Conservation (phyloP, 1,139 yeast species). For the Lodderomyces metapsilosis region DNA sequence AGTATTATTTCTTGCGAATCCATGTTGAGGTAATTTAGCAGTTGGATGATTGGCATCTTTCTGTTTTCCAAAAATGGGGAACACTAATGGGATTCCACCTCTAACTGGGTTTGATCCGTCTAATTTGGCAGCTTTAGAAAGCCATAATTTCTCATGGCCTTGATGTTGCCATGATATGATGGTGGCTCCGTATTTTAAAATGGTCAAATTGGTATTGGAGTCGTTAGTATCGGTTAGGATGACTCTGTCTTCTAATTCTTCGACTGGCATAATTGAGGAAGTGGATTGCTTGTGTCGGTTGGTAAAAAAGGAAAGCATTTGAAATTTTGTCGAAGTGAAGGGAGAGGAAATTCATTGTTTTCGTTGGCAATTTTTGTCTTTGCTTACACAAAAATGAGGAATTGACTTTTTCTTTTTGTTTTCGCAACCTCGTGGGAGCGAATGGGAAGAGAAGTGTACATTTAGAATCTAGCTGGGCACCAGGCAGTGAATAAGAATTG, state of each 20-base stretch:
- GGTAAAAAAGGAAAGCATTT: too few species aligned
- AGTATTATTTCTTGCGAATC: conserved; percentile 82
- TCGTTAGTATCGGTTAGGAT: conserved; percentile 56
- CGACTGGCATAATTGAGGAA: conserved; percentile 51
- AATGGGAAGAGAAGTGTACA: too few species aligned
- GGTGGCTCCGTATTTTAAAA: conserved; percentile 87
- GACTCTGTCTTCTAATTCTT: conserved; percentile 65
- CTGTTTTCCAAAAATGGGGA: conserved; percentile 88
- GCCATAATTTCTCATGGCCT: conserved; percentile 66
- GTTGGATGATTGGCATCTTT: conserved; percentile 39
- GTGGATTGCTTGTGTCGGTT: neutral
- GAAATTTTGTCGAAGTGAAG: too few species aligned
- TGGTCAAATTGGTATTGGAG: conserved; percentile 54
- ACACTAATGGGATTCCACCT: conserved; percentile 95
- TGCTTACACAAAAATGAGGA: too few species aligned
- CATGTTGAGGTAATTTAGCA: conserved; percentile 80
- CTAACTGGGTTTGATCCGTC: conserved; percentile 93
- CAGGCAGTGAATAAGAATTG: too few species aligned
- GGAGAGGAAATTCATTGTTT: too few species aligned
- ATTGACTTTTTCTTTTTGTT: too few species aligned
- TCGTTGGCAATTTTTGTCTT: too few species aligned
- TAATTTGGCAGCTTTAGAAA: conserved; percentile 70
- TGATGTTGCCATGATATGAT: conserved; percentile 72
- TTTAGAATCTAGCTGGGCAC: too few species aligned
- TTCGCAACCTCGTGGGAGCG: too few species aligned